phyloP scores from a whole-genome alignment of 805 yeast genomes.

The Barnettozyma salicaria region DNA sequence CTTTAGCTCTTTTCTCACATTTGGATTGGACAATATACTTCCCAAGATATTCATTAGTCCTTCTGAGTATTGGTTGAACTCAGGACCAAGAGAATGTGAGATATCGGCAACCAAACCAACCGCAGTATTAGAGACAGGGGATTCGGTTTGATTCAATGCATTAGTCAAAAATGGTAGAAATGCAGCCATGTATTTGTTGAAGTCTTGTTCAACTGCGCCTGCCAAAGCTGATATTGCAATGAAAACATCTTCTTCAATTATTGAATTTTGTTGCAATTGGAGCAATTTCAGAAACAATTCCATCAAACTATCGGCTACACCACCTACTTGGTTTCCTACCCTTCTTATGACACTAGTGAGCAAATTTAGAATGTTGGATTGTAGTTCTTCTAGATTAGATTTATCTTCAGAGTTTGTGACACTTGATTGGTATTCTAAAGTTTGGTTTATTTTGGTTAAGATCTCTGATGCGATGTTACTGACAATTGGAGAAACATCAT shows the following conservation, averaged over 20 bases:
- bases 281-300: constrained; percentile 70
- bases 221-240: constrained; percentile 90
- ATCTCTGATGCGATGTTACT: constrained; percentile 71
- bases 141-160: constrained; percentile 77
- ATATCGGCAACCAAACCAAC: constrained; percentile 95
- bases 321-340: constrained; percentile 54
- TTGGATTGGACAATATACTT: constrained; percentile 56
- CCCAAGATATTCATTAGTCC: constrained; percentile 83
- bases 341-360: constrained; percentile 43
- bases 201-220: constrained; percentile 64
- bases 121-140: constrained; percentile 81
- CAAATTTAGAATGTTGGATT: constrained; percentile 45
- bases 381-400: constrained; percentile 80
- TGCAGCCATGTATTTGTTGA: constrained; percentile 69
- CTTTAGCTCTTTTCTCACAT: constrained; percentile 72
- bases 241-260: constrained; percentile 91
- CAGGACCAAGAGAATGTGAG: constrained; percentile 76
- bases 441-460: constrained; percentile 62
- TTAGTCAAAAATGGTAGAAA: constrained; percentile 77
- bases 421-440: constrained; percentile 56
- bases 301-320: constrained; percentile 83
- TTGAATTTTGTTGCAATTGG: constrained; percentile 51
- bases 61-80: constrained; percentile 66
- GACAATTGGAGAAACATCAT: constrained; percentile 61
- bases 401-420: constrained; percentile 63